These are phyloP conservation scores for Leishmania amazonensis DNA, from an alignment of 208 protist genomes.

Conservation along the genomic window DNA sequence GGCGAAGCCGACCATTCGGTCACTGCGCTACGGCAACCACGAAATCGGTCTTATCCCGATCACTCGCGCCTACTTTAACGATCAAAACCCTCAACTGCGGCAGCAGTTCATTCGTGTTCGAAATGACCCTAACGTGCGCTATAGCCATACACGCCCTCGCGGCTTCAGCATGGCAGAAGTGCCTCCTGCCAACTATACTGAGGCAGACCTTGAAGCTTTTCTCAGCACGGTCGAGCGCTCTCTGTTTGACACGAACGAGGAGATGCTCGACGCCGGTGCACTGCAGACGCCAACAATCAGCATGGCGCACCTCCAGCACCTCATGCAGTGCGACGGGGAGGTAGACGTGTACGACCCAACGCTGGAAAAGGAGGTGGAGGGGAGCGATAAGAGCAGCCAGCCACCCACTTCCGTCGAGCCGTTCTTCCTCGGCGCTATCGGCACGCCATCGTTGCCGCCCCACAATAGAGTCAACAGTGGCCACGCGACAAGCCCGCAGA, in stretches of 20 bases:
- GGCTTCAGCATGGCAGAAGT: slow-evolving; percentile 46
- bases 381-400: slow-evolving; percentile 4
- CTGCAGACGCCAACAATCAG: slow-evolving; percentile 9
- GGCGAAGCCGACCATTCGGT: slow-evolving; percentile 46
- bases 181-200: slow-evolving; percentile 50
- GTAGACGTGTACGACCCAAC: slow-evolving; percentile 17
- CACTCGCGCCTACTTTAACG: slow-evolving; percentile 48
- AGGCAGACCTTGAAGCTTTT: slow-evolving; percentile 51
- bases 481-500: background rate
- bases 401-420: slow-evolving; percentile 2
- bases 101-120: slow-evolving; percentile 68
- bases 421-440: slow-evolving; percentile 3
- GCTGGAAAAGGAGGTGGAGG: slow-evolving; percentile 4
- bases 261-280: slow-evolving; percentile 44
- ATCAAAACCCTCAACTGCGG: slow-evolving; percentile 37
- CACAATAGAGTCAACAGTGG: background rate
- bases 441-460: background rate
- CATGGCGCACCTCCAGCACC: slow-evolving; percentile 22
- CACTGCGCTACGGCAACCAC: slow-evolving; percentile 75
- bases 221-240: slow-evolving; percentile 51
- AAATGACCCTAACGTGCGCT: slow-evolving; percentile 77
- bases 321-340: slow-evolving; percentile 19
- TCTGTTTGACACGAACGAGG: slow-evolving; percentile 55
- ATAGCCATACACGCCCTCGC: slow-evolving; percentile 53
- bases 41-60: slow-evolving; percentile 73